Conservation (phyloP, 2,329 filamentous ascomycete species). For the Trichoderma simmonsii region DNA sequence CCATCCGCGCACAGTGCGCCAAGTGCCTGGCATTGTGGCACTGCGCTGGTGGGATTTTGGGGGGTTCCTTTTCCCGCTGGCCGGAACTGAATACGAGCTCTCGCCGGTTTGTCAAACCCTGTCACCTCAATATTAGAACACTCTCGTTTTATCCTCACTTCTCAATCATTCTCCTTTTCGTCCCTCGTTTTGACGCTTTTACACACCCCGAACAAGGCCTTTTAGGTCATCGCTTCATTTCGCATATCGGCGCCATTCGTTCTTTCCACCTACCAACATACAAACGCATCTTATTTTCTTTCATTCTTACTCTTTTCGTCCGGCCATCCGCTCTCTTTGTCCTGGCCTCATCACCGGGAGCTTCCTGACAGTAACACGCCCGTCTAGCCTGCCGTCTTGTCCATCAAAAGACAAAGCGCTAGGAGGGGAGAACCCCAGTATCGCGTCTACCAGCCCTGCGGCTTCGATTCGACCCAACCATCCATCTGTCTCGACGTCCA, state of each 20-base stretch:
- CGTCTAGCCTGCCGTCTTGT: not conserved
- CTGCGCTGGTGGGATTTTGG: not conserved
- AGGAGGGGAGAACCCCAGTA: not conserved
- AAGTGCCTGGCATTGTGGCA: not conserved
- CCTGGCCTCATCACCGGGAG: not conserved
- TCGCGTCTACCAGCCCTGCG: not conserved
- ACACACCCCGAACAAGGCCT: not conserved
- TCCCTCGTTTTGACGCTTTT: slow-evolving; percentile 10
- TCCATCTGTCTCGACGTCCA: not conserved
- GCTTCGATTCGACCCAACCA: slow-evolving; percentile 8
- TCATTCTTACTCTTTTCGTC: not conserved
- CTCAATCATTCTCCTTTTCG: slow-evolving; percentile 15
- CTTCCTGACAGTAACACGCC: not conserved
- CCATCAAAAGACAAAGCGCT: not conserved
- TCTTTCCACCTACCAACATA: not conserved
- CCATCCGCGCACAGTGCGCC: not conserved
- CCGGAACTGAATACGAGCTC: slow-evolving; percentile 17
- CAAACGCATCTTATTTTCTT: not conserved
- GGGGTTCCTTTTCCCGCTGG: not conserved
- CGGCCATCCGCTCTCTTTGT: slow-evolving; percentile 13
- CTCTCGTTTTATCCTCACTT: slow-evolving; percentile 17
- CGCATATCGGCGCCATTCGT: slow-evolving; percentile 5
- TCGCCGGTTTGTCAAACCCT: slow-evolving; percentile 16
- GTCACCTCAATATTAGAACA: slow-evolving; percentile 18
- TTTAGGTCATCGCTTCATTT: not conserved